These are phyloP conservation scores for Vanderwaltozyma polyspora DNA, from an alignment of 805 yeast genomes.

Conservation along the genomic window DNA sequence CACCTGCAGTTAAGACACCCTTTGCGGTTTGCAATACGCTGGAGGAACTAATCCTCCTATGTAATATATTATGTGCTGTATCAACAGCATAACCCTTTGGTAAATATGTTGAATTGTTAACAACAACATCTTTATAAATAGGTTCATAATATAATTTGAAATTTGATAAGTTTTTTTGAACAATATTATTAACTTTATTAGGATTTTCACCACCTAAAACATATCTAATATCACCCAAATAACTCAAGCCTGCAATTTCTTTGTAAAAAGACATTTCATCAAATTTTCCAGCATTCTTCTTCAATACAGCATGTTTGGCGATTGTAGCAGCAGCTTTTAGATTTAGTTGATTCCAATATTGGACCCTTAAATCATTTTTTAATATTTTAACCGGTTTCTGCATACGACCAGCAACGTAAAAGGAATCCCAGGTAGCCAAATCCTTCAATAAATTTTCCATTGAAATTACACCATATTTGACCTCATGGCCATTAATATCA, in stretches of 20 bases:
- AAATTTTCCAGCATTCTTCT: constrained; percentile 30
- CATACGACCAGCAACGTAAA: constrained; percentile 83
- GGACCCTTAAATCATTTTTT: constrained; percentile 50
- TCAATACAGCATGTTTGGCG: constrained; percentile 29
- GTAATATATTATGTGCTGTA: constrained; percentile 29
- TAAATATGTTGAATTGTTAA: constrained; percentile 23
- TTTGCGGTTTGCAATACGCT: constrained; percentile 67
- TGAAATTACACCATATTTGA: constrained; percentile 83
- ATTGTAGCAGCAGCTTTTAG: constrained; percentile 66
- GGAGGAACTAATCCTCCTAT: constrained; percentile 52
- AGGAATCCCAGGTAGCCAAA: constrained; percentile 70
- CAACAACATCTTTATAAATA: constrained; percentile 29
- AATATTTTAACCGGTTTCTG: constrained; percentile 86
- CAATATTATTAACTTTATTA: constrained; percentile 76
- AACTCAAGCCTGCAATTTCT: constrained; percentile 70
- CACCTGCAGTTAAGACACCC: constrained; percentile 83
- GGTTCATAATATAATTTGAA: constrained; percentile 73
- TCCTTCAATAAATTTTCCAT: constrained; percentile 51
- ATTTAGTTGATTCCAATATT: constrained; percentile 64
- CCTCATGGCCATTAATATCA: constrained; percentile 41
- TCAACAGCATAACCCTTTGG: constrained; percentile 32
- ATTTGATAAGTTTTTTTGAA: constrained; percentile 54
- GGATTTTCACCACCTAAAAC: constrained; percentile 86
- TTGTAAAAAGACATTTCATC: constrained; percentile 59
- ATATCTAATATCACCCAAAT: constrained; percentile 85